phyloP scores from a whole-genome alignment of 805 yeast genomes.

The Schwanniomyces polymorphus region DNA sequence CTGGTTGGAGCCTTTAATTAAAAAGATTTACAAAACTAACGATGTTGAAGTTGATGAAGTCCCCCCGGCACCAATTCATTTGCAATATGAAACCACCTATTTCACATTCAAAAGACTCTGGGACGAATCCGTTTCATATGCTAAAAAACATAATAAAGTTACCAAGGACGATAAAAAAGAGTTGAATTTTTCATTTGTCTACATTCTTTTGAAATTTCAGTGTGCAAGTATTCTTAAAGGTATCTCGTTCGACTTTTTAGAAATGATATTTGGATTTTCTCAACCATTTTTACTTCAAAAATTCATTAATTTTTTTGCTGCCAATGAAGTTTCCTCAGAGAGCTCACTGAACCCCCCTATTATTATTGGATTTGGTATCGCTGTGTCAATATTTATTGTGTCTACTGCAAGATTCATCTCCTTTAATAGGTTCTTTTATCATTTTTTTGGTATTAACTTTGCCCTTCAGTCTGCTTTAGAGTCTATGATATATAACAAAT shows the following conservation, averaged over 20 bases:
- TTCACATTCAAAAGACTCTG: constrained; percentile 20
- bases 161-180: constrained; percentile 7
- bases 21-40: constrained; percentile 20
- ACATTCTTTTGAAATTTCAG: constrained; percentile 18
- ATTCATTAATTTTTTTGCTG: constrained; percentile 26
- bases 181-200: constrained; percentile 20
- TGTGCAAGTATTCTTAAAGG: constrained; percentile 9
- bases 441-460: constrained; percentile 11
- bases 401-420: constrained; percentile 21
- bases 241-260: constrained; percentile 18
- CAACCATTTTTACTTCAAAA: constrained; percentile 31
- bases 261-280: constrained; percentile 18
- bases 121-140: constrained; percentile 14
- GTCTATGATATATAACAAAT: constrained; percentile 26
- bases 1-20: constrained; percentile 28
- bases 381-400: constrained; percentile 23
- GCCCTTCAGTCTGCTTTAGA: constrained; percentile 20
- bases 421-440: constrained; percentile 19
- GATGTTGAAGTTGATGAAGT: constrained; percentile 50
- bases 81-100: constrained; percentile 15
- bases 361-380: constrained; percentile 25
- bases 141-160: constrained; percentile 8
- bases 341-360: constrained; percentile 9
- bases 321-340: constrained; percentile 8
- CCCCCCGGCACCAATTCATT: constrained; percentile 44